Conservation (phyloP, 352 stramenopile species). For the Globisporangium acanthophoron region DNA sequence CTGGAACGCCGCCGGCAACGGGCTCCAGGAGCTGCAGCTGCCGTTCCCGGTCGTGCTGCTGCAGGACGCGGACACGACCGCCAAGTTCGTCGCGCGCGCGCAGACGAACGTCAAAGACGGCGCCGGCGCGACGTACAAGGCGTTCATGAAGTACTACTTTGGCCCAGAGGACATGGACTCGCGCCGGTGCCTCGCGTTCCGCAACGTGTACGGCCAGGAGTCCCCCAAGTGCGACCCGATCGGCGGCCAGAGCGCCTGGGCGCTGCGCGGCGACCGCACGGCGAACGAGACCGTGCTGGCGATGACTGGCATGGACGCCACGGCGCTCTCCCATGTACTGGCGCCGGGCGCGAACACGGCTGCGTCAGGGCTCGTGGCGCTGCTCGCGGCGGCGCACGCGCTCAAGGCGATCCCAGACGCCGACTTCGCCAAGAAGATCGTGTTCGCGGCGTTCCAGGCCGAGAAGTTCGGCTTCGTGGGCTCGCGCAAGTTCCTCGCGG, state of each 20-base stretch:
- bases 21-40: constrained; percentile 31
- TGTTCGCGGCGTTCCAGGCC: constrained; percentile 78
- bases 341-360: constrained; percentile 67
- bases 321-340: constrained; percentile 61
- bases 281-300: constrained; percentile 55
- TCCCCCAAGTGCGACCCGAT: constrained; percentile 74
- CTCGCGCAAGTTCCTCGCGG: constrained; percentile 68
- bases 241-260: constrained; percentile 71
- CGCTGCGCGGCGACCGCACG: constrained; percentile 44
- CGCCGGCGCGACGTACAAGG: constrained; percentile 55
- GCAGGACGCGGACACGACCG: constrained; percentile 25
- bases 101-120: constrained; percentile 44
- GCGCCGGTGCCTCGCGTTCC: constrained; percentile 63
- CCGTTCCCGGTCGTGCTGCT: constrained; percentile 72
- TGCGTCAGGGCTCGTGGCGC: constrained; percentile 66
- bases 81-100: constrained; percentile 45
- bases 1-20: constrained; percentile 63
- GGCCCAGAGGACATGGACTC: constrained; percentile 70
- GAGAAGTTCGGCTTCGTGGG: constrained; percentile 83
- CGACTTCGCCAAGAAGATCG: constrained; percentile 62
- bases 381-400: constrained; percentile 64
- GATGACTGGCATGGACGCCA: constrained; percentile 79
- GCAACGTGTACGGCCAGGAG: constrained; percentile 61
- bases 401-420: constrained; percentile 60
- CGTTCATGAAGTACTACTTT: constrained; percentile 85